Conservation (phyloP, 495 filamentous ascomycete genomes). For the Aspergillus baeticus region DNA sequence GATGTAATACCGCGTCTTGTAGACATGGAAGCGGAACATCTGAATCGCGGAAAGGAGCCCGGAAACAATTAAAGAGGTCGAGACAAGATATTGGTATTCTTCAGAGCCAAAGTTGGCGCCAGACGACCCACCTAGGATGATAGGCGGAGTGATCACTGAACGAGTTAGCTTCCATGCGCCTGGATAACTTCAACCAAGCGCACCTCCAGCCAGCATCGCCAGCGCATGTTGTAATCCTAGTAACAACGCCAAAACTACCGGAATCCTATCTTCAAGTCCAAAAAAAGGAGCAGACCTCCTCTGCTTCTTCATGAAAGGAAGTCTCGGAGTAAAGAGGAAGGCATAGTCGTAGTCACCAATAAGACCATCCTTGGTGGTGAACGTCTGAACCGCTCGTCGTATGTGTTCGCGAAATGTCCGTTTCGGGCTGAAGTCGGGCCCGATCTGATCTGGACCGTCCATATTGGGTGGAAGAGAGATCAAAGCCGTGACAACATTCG, state of each 20-base stretch:
- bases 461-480: constrained; percentile 20
- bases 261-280: constrained; percentile 80
- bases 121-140: constrained; percentile 64
- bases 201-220: constrained; percentile 63
- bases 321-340: constrained; percentile 71
- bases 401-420: constrained; percentile 35
- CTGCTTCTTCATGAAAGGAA: constrained; percentile 76
- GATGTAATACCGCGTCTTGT: constrained; percentile 77
- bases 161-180: background rate
- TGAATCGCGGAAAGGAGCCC: constrained; percentile 78
- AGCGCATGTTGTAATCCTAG: constrained; percentile 71
- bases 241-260: constrained; percentile 71
- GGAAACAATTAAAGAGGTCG: constrained; percentile 83
- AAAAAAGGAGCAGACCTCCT: constrained; percentile 75
- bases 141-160: constrained; percentile 71
- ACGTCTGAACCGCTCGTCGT: constrained; percentile 36
- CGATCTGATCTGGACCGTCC: constrained; percentile 53
- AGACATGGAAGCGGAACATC: constrained; percentile 82
- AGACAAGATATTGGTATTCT: constrained; percentile 78
- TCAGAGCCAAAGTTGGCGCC: constrained; percentile 64
- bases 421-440: constrained; percentile 44
- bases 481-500: background rate
- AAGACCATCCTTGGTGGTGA: constrained; percentile 60
- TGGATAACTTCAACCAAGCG: constrained; percentile 4
- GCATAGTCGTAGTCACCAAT: constrained; percentile 86